A percentile compares a stretch with the other conserved stretches of the same genome.
phyloP scores from a whole-genome alignment of 805 yeast genomes.

The Grigorovia humatica region DNA sequence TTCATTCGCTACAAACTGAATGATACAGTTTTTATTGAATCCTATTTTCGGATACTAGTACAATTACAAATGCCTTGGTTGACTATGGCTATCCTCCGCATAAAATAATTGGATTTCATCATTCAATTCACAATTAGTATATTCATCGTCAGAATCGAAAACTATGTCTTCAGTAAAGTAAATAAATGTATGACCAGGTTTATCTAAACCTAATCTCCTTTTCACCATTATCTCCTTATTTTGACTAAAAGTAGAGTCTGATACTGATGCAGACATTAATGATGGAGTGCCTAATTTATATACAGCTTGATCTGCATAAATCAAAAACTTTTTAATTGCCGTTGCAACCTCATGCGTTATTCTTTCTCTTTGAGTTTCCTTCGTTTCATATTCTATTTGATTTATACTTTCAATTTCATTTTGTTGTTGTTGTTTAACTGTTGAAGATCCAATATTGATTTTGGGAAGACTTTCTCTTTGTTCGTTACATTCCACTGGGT shows the following conservation, averaged over 20 bases:
- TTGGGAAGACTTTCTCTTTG: background rate
- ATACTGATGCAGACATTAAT: constrained; percentile 24
- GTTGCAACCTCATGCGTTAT: constrained; percentile 15
- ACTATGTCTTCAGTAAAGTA: constrained; percentile 35
- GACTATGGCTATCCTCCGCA: no score
- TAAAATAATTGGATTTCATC: no score
- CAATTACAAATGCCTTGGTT: no score
- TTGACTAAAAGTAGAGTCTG: constrained; percentile 7
- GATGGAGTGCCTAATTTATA: constrained; percentile 52
- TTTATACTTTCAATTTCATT: constrained; percentile 13
- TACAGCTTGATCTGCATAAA: constrained; percentile 43
- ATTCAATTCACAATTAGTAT: background rate
- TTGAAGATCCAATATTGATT: no score
- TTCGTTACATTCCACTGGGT: no score
- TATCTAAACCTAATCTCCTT: constrained; percentile 18
- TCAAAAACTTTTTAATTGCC: constrained; percentile 32
- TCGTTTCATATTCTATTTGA: constrained; percentile 12
- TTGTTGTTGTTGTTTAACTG: background rate
- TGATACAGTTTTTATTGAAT: no score
- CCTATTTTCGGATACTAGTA: no score
- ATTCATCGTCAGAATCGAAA: constrained; percentile 28
- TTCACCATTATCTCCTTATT: constrained; percentile 18
- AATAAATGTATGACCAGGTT: constrained; percentile 31
- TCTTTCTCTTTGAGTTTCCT: constrained; percentile 14
- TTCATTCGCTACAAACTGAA: no score